A percentile compares a stretch with the other conserved stretches of the same genome.
Evolutionary conservation across 495 filamentous ascomycete genomes (phyloP).

Genomic region (Talaromyces adpressus): DNA sequence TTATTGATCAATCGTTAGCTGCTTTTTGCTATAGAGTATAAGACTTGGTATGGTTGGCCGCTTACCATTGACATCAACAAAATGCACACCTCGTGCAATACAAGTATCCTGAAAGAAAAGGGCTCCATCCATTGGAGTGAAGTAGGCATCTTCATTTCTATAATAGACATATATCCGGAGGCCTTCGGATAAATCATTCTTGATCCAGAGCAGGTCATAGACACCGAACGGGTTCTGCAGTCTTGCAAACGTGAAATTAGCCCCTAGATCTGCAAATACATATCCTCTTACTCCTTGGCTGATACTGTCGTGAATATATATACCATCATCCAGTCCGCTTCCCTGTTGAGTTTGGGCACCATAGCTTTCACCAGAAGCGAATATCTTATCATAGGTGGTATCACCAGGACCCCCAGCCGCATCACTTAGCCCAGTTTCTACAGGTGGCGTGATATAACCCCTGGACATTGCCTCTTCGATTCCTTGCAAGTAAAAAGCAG

Average conservation of each 20-base stretch:
- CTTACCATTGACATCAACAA: conserved; percentile 1
- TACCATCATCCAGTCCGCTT: not conserved
- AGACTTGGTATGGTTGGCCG: not conserved
- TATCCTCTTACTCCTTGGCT: not conserved
- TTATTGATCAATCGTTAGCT: not conserved
- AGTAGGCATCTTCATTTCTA: too few relatives aligned
- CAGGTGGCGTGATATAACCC: not conserved
- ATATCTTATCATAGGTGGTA: not conserved
- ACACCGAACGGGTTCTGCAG: not conserved
- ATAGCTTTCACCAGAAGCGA: not conserved
- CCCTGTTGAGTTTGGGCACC: not conserved
- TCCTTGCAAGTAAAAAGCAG: conserved; percentile 40
- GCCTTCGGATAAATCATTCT: not conserved
- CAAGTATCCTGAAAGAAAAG: not conserved
- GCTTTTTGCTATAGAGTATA: not conserved
- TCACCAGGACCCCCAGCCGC: not conserved
- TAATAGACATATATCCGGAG: too few relatives aligned
- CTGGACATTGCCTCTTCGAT: conserved; percentile 16
- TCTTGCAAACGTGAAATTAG: not conserved
- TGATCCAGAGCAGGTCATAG: not conserved
- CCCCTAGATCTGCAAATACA: not conserved
- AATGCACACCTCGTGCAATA: not conserved
- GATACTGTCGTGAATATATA: not conserved
- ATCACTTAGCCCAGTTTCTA: not conserved
- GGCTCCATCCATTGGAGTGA: not conserved